Evolutionary conservation across 805 yeast genomes (phyloP).

Genomic region (Teunomyces tritomae): DNA sequence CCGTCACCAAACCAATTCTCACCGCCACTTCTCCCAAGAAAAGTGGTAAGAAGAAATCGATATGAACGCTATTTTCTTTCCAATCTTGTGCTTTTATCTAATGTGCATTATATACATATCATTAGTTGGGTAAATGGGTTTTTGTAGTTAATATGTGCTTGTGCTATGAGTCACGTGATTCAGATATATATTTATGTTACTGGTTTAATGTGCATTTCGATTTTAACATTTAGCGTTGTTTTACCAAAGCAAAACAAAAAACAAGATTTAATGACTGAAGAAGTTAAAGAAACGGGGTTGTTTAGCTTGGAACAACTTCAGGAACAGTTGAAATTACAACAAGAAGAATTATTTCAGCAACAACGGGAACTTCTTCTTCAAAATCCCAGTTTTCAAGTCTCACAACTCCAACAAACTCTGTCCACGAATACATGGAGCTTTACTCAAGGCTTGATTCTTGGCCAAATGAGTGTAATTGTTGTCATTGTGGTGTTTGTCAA

Average conservation of each 20-base stretch:
- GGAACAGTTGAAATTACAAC: conserved; percentile 27
- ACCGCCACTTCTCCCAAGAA: neutral
- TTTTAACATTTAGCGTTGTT: too few species aligned
- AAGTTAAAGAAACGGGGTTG: conserved; percentile 8
- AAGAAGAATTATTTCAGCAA: conserved; percentile 27
- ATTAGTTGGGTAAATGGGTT: neutral
- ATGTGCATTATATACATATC: neutral
- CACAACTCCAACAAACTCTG: conserved; percentile 9
- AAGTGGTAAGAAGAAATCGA: neutral
- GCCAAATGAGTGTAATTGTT: conserved; percentile 69
- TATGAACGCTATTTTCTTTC: neutral
- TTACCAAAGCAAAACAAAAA: too few species aligned
- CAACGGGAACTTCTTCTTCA: conserved; percentile 22
- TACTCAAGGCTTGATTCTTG: conserved; percentile 70
- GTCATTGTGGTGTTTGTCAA: conserved; percentile 63
- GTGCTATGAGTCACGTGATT: too few species aligned
- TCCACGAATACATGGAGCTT: conserved; percentile 54
- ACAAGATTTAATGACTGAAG: conserved; percentile 3
- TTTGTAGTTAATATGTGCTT: too few species aligned
- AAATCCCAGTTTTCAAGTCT: conserved; percentile 9
- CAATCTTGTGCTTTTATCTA: neutral
- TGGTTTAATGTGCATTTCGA: neutral
- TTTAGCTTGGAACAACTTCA: conserved; percentile 19
- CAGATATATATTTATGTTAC: neutral
- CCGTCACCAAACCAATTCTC: conserved; percentile 2